These are phyloP conservation scores for Paramecium bursaria DNA, from an alignment of 73 alveolate species.

Conservation along the genomic window DNA sequence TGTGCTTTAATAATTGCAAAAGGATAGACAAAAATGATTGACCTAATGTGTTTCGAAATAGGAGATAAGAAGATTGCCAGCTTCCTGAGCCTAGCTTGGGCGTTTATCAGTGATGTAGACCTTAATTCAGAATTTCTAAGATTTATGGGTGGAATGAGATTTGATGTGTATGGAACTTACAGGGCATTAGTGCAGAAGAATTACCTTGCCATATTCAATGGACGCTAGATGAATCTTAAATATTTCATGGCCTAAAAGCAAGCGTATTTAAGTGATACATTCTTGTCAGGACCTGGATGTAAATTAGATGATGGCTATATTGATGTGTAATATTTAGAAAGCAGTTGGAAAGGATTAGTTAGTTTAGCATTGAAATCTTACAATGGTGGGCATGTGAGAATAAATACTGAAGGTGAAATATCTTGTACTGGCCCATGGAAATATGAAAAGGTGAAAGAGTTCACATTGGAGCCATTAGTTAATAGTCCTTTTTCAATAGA, in stretches of 20 bases:
- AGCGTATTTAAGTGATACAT: conserved; percentile 61
- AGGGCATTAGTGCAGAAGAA: conserved; percentile 60
- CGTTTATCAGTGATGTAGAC: conserved; percentile 67
- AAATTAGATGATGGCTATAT: conserved; percentile 57
- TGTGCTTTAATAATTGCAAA: conserved; percentile 62
- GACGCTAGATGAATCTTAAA: conserved; percentile 15
- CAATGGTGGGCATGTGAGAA: conserved; percentile 56
- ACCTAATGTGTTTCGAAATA: conserved; percentile 58
- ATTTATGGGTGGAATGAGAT: conserved; percentile 66
- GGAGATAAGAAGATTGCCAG: conserved; percentile 27
- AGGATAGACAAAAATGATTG: conserved; percentile 59
- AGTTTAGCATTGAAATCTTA: conserved; percentile 39
- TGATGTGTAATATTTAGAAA: conserved; percentile 60
- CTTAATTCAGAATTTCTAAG: conserved; percentile 59
- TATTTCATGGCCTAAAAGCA: conserved; percentile 56
- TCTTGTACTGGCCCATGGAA: conserved; percentile 52
- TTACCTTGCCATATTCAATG: conserved; percentile 50
- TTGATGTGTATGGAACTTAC: conserved; percentile 69
- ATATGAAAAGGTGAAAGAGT: conserved; percentile 62
- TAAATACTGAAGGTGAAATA: conserved; percentile 14
- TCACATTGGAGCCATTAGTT: conserved; percentile 33
- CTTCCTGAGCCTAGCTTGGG: conserved; percentile 53
- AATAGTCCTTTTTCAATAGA: conserved; percentile 60
- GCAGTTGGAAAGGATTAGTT: conserved; percentile 58
- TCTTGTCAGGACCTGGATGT: conserved; percentile 60